A percentile compares a stretch with the other conserved stretches of the same genome.
These are phyloP conservation scores for Xanthoparmelia taractica DNA, from an alignment of 495 filamentous ascomycete genomes.

Conservation along the genomic window DNA sequence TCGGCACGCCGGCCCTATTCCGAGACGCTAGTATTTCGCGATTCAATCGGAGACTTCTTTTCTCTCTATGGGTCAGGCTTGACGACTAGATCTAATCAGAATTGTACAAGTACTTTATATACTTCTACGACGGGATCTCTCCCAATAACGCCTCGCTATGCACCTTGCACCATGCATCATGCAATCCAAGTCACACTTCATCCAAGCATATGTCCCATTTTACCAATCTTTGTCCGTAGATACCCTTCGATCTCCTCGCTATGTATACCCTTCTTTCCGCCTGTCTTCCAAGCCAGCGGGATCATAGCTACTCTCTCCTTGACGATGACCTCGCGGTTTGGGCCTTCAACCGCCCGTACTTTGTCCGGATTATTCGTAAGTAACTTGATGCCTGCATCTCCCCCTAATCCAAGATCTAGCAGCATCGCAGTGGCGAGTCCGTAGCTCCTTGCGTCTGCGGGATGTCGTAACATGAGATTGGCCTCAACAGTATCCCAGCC, in stretches of 20 bases:
- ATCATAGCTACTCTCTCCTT: slow-evolving; percentile 92
- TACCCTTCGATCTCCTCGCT: slow-evolving; percentile 89
- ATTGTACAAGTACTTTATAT: background rate
- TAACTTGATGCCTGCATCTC: slow-evolving; percentile 63
- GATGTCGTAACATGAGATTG: slow-evolving; percentile 83
- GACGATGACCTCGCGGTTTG: slow-evolving; percentile 76
- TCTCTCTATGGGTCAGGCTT: background rate
- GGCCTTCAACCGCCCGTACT: slow-evolving; percentile 86
- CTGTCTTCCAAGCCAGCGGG: slow-evolving; percentile 83
- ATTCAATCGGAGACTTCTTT: background rate
- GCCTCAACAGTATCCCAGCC: slow-evolving; percentile 95
- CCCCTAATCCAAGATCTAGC: slow-evolving; percentile 67
- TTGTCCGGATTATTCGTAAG: slow-evolving; percentile 99
- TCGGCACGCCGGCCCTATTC: slow-evolving; percentile 2
- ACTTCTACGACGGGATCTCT: background rate
- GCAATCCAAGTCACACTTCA: slow-evolving; percentile 18
- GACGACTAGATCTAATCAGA: background rate
- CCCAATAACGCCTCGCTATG: slow-evolving; percentile 24
- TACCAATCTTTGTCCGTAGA: slow-evolving; percentile 79
- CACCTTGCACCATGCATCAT: background rate
- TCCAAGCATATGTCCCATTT: slow-evolving; percentile 62
- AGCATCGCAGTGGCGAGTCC: slow-evolving; percentile 93
- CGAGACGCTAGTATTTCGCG: background rate
- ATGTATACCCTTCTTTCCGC: slow-evolving; percentile 69
- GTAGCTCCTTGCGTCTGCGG: slow-evolving; percentile 89